Evolutionary conservation across 495 filamentous ascomycete species (phyloP).

Genomic region (Trichoderma parareesei): DNA sequence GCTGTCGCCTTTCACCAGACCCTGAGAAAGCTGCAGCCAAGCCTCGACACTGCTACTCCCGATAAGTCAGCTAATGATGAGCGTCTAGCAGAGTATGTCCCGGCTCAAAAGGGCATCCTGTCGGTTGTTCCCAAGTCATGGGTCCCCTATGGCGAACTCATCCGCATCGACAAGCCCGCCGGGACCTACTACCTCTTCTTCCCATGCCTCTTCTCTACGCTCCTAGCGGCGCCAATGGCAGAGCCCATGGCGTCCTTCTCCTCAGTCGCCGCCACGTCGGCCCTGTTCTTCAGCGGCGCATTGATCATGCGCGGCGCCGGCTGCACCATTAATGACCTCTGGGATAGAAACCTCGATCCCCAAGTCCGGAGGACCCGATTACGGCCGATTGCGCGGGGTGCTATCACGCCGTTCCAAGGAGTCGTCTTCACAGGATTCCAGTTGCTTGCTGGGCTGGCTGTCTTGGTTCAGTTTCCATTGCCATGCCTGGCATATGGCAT

Average conservation of each 20-base stretch:
- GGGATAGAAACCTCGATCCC: constrained; percentile 89
- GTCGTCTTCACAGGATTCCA: constrained; percentile 78
- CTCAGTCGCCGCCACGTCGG: constrained; percentile 22
- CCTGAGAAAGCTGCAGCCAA: background rate
- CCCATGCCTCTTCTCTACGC: constrained; percentile 86
- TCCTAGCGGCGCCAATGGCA: constrained; percentile 55
- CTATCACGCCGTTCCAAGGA: constrained; percentile 65
- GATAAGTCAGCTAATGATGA: background rate
- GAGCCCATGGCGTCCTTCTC: constrained; percentile 42
- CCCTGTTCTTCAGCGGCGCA: constrained; percentile 79
- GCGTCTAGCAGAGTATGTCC: constrained; percentile 1
- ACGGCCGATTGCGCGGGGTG: constrained; percentile 81
- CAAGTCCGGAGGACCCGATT: constrained; percentile 80
- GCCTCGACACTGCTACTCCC: background rate
- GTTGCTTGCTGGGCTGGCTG: constrained; percentile 66
- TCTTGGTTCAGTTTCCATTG: constrained; percentile 82
- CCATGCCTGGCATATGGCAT: constrained; percentile 80
- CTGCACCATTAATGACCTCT: constrained; percentile 95
- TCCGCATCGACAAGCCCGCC: constrained; percentile 87
- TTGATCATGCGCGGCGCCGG: constrained; percentile 97
- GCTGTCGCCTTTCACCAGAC: background rate
- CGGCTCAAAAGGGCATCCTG: constrained; percentile 61
- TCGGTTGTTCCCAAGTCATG: constrained; percentile 65
- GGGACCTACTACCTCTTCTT: constrained; percentile 96
- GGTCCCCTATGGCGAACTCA: constrained; percentile 89